A percentile compares a stretch with the other conserved stretches of the same genome.
Evolutionary conservation across 2,329 filamentous ascomycete species (phyloP).

Genomic region (Lachnellula subtilissima): DNA sequence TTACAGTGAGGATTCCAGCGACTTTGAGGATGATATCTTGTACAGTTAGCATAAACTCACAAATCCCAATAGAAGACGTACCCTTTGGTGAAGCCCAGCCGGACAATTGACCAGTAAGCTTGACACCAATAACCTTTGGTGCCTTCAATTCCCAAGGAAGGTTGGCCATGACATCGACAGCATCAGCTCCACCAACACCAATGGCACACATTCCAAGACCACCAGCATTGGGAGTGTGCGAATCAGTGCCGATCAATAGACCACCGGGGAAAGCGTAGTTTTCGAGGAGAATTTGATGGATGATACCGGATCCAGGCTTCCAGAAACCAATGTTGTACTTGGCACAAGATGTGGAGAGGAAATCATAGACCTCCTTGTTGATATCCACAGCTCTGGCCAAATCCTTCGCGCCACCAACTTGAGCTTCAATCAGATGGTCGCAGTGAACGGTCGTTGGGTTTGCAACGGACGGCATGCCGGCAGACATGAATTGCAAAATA

Average conservation of each 20-base stretch:
- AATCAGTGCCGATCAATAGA: conserved; percentile 96
- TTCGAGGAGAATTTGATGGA: conserved; percentile 97
- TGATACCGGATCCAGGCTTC: conserved; percentile 97
- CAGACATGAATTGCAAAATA: conserved; percentile 99
- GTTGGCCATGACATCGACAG: conserved; percentile 96
- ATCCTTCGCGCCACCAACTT: conserved; percentile 91
- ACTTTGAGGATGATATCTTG: conserved; percentile 95
- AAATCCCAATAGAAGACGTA: conserved; percentile 38
- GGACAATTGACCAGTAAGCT: conserved; percentile 80
- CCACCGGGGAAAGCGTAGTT: conserved; percentile 99
- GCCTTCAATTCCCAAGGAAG: conserved; percentile 98
- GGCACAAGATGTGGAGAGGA: conserved; percentile 85
- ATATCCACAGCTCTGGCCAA: conserved; percentile 82
- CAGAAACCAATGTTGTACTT: conserved; percentile 99
- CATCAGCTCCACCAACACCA: conserved; percentile 96
- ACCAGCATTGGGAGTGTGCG: conserved; percentile 95
- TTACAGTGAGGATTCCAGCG: conserved; percentile 93
- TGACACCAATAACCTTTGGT: conserved; percentile 94
- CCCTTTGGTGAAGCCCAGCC: conserved; percentile 94
- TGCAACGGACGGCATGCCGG: conserved; percentile 90
- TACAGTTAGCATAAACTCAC: conserved; percentile 1
- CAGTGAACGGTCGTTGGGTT: conserved; percentile 97
- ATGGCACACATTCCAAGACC: conserved; percentile 93
- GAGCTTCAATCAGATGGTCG: conserved; percentile 98
- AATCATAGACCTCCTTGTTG: conserved; percentile 99